Percentiles rank a stretch among this genome's conserved stretches.
Conservation (phyloP, 2,329 filamentous ascomycete species). For the Neonectria hederae region DNA sequence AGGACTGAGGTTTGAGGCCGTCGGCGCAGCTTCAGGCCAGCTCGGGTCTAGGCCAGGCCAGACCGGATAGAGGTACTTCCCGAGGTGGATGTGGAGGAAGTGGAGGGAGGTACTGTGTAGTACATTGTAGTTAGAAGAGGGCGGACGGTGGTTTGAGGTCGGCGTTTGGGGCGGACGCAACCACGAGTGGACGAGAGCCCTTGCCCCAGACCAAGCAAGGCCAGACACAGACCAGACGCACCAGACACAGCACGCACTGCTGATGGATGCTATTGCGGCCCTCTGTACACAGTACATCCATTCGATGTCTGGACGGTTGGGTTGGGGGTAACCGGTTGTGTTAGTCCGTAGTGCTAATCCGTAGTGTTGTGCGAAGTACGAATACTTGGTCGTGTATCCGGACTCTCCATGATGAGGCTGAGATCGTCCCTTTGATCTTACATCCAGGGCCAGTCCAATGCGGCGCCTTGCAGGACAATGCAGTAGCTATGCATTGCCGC, state of each 20-base stretch:
- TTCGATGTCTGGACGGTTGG: not conserved
- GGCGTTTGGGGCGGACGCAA: constrained; percentile 43
- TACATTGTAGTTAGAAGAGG: constrained; percentile 13
- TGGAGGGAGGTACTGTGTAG: constrained; percentile 27
- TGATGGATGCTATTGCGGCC: constrained; percentile 25
- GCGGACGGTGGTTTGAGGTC: constrained; percentile 42
- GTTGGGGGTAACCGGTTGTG: not conserved
- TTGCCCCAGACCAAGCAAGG: constrained; percentile 21
- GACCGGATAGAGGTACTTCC: constrained; percentile 30
- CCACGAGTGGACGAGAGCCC: constrained; percentile 37
- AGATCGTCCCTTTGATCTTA: constrained; percentile 33
- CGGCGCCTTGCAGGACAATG: constrained; percentile 30
- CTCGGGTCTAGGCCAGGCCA: constrained; percentile 30
- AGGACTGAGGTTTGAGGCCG: constrained; percentile 45
- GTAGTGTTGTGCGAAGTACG: not conserved
- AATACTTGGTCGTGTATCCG: constrained; percentile 2
- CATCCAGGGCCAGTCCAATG: constrained; percentile 18
- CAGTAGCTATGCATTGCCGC: constrained; percentile 29
- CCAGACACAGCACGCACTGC: not conserved
- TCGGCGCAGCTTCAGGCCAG: constrained; percentile 35
- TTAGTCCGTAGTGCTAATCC: not conserved
- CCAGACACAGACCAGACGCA: constrained; percentile 11
- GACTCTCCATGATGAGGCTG: constrained; percentile 38
- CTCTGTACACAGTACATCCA: constrained; percentile 31
- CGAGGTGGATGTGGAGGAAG: constrained; percentile 30